Percentiles rank a stretch among this genome's conserved stretches.
These are phyloP conservation scores for Fusarium sp. DNA, from an alignment of 2,329 filamentous ascomycete genomes.

Conservation along the genomic window DNA sequence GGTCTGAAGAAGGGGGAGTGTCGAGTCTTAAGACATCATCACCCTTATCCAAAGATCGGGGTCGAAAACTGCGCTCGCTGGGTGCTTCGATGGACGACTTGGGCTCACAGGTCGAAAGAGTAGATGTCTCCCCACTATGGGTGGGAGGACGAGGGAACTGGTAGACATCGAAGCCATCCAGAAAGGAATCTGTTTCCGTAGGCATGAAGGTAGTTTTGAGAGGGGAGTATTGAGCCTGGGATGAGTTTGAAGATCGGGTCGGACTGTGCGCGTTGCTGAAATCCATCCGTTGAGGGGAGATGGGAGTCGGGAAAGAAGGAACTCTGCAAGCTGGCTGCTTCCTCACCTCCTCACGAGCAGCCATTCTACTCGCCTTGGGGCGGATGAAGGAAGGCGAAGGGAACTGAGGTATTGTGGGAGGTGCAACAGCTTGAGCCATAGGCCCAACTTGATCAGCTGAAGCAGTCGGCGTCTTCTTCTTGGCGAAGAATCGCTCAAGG, in stretches of 20 bases:
- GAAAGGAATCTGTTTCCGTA: conserved; percentile 38
- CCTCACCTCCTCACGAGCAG: conserved; percentile 64
- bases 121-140: conserved; percentile 42
- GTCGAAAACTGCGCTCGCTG: conserved; percentile 44
- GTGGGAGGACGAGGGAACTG: conserved; percentile 53
- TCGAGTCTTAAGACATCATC: conserved; percentile 43
- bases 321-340: conserved; percentile 47
- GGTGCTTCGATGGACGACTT: conserved; percentile 39
- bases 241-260: conserved; percentile 23
- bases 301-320: conserved; percentile 43
- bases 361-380: conserved; percentile 67
- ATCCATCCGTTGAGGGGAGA: conserved; percentile 32
- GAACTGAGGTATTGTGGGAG: conserved; percentile 54
- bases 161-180: conserved; percentile 51
- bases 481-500: conserved; percentile 66
- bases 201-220: conserved; percentile 45
- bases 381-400: conserved; percentile 68
- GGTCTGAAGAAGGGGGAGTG: conserved; percentile 51
- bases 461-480: conserved; percentile 50
- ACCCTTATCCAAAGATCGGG: conserved; percentile 41
- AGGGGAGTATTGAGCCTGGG: conserved; percentile 34
- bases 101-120: conserved; percentile 40
- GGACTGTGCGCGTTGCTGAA: conserved; percentile 27
- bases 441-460: conserved; percentile 43
- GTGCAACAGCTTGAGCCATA: conserved; percentile 34